A percentile compares a stretch with the other conserved stretches of the same genome.
Evolutionary conservation across 352 stramenopile species (phyloP).

Genomic region (Albugo candida): DNA sequence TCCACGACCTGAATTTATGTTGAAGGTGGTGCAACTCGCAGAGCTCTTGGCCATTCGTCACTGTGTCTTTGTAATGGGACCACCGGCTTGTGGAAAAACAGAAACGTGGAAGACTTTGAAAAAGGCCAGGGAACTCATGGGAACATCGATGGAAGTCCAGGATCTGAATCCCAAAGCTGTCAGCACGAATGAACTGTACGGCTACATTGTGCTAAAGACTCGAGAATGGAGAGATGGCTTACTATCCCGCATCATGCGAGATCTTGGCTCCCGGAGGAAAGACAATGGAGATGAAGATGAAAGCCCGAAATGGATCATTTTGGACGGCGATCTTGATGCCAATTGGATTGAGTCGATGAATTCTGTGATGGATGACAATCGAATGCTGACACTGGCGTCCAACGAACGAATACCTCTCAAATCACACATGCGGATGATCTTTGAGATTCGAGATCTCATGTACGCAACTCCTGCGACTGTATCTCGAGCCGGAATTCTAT

Average conservation of each 20-base stretch:
- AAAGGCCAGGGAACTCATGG: slow-evolving; percentile 76
- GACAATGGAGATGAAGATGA: slow-evolving; percentile 77
- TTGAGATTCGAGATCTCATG: slow-evolving; percentile 91
- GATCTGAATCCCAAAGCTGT: slow-evolving; percentile 94
- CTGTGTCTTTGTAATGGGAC: slow-evolving; percentile 93
- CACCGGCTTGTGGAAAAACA: slow-evolving; percentile 85
- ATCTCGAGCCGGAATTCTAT: slow-evolving; percentile 88
- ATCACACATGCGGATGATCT: slow-evolving; percentile 93
- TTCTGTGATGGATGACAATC: slow-evolving; percentile 94
- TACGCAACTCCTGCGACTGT: slow-evolving; percentile 92
- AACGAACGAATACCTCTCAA: slow-evolving; percentile 95
- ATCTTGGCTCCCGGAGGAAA: slow-evolving; percentile 80
- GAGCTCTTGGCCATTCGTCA: slow-evolving; percentile 90
- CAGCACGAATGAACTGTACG: slow-evolving; percentile 90
- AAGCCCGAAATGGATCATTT: slow-evolving; percentile 94
- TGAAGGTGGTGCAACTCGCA: slow-evolving; percentile 91
- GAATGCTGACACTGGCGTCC: slow-evolving; percentile 90
- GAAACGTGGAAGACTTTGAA: slow-evolving; percentile 90
- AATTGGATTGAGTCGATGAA: slow-evolving; percentile 98
- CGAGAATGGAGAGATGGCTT: slow-evolving; percentile 93
- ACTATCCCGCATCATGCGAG: slow-evolving; percentile 89
- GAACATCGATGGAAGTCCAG: slow-evolving; percentile 74
- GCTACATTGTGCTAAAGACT: slow-evolving; percentile 89
- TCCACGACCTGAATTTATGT: slow-evolving; percentile 66
- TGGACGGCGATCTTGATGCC: slow-evolving; percentile 93